These are phyloP conservation scores for Collybiopsis confluens DNA, from an alignment of 768 basidiomycete species.

Conservation along the genomic window DNA sequence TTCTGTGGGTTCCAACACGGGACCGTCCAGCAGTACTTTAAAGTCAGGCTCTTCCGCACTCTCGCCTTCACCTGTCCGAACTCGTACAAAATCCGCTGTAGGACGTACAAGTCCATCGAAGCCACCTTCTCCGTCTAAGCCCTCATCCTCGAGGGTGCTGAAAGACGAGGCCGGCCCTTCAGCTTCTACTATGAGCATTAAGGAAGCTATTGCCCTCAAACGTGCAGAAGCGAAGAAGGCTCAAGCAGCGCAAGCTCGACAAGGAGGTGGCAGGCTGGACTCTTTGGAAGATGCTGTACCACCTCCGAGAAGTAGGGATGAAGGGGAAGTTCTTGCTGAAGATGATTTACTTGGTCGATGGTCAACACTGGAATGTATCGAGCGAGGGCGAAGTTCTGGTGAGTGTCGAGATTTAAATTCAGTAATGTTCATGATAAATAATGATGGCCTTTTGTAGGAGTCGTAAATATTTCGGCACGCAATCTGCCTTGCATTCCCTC, in stretches of 20 bases:
- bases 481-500: conserved; percentile 71
- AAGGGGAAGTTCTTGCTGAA: conserved; percentile 29
- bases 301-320: conserved; percentile 1
- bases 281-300: conserved; percentile 49
- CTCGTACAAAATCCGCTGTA: conserved; percentile 29
- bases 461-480: conserved; percentile 72
- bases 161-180: conserved; percentile 19
- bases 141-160: too few relatives aligned
- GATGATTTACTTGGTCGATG: conserved; percentile 61
- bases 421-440: conserved; percentile 41
- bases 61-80: conserved; percentile 12
- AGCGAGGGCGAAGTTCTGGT: conserved; percentile 77
- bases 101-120: conserved; percentile 20
- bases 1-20: conserved; percentile 5
- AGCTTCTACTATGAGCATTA: conserved; percentile 44
- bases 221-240: conserved; percentile 76
- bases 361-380: conserved; percentile 70
- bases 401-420: conserved; percentile 22
- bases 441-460: conserved; percentile 41
- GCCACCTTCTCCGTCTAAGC: conserved; percentile 12
- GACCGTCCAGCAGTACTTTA: too few relatives aligned
- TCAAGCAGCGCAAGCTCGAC: conserved; percentile 19
- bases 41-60: neutral
- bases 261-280: conserved; percentile 31
- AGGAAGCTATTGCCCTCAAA: conserved; percentile 75